Percentiles rank a stretch among this genome's conserved stretches.
Evolutionary conservation across 2,329 filamentous ascomycete genomes (phyloP).

Genomic region (Colletotrichum sp.): DNA sequence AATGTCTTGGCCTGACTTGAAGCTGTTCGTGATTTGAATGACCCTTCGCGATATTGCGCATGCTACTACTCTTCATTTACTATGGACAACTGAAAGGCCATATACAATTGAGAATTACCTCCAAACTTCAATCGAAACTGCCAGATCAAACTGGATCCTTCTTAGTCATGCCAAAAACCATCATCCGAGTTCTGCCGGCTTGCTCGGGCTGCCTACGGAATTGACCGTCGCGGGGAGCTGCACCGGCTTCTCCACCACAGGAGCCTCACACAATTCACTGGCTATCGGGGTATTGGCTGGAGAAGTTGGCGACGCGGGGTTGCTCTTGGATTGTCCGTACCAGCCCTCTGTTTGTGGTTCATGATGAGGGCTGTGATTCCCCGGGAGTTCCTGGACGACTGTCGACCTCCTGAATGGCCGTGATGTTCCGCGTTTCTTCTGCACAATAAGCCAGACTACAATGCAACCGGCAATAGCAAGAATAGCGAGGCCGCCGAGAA

Average conservation of each 20-base stretch:
- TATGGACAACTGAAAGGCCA: background rate
- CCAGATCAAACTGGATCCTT: background rate
- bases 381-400: background rate
- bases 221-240: background rate
- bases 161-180: background rate
- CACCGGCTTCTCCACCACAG: background rate
- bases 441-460: background rate
- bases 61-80: background rate
- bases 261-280: background rate
- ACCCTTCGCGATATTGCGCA: background rate
- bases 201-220: background rate
- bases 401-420: background rate
- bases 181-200: slow-evolving; percentile 8
- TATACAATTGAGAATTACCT: background rate
- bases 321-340: background rate
- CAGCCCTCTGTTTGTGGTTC: background rate
- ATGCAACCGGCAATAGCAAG: background rate
- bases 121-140: background rate
- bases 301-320: background rate
- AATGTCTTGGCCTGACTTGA: background rate
- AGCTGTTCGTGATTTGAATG: background rate
- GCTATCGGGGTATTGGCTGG: background rate
- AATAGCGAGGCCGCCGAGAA: background rate
- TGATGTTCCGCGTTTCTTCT: background rate
- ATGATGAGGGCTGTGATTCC: background rate